Evolutionary conservation across 208 protist species (phyloP), one percentile per base, ranked within the genome.

Genomic region (Strigomonas oncopelti): DNA sequence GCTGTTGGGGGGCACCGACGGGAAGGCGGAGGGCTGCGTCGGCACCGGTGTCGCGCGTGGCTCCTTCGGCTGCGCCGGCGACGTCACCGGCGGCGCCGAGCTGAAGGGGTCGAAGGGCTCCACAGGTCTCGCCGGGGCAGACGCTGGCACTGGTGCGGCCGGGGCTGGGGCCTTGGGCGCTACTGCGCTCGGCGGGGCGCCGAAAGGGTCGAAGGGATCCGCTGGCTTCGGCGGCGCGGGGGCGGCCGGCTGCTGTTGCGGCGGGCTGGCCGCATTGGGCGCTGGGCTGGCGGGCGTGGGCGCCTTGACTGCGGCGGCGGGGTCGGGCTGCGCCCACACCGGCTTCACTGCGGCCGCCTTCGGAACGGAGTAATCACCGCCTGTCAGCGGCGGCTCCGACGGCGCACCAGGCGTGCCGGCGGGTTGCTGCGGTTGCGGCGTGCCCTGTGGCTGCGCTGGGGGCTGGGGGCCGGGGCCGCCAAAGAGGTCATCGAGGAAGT

Each of bases 401-500:
- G 34, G 4, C 24, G 16, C 14, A 56, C 14, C 4, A 18, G 4
- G 25, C 38, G 16, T 5, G 32, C 48, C 20, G 55, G 58, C 29
- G 5, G 20, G 51, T 27, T 11, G 42, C 29, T 34, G 46, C 51
- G 3, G 53, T 7, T 51, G 61, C 54, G 28, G 76, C 55, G 20
- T 64, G 55, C 38, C 67, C 31, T 73, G 65, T 29, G 13, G 32
- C 48, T 68, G 63, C 25, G 34, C 51, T 18, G 32, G 52, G 1
- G 53, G 51, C 63, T 71, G 65, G 22, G 58, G 58, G 14, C n/a
- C 14, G 1, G 80, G 60, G 9, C 63, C 65, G 38, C 88, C 88
- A 55, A 94, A 94, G 55, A 94, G 78, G 73, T 94, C 88, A 58
- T 94, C 85, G 9, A 94, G 72, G 22, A 94, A 65, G 71, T 90